Percentiles rank a stretch among this genome's conserved stretches.
Evolutionary conservation across 768 basidiomycete genomes (phyloP).

Genomic region (Phaffia australis): DNA sequence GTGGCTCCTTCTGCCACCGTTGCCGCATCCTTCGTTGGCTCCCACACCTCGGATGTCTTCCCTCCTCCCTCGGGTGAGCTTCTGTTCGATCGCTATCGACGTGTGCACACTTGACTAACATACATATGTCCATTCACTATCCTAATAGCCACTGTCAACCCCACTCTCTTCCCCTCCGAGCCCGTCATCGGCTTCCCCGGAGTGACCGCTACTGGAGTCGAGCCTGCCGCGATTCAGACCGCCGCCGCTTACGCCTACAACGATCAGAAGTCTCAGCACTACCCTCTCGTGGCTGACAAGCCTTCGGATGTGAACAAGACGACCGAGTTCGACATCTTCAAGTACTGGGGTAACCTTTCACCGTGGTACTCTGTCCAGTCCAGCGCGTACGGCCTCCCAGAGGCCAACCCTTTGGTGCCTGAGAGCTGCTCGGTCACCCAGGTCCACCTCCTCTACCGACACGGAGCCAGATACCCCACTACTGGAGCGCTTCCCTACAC

Average conservation of each 20-base stretch:
- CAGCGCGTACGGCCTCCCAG: slow-evolving; percentile 60
- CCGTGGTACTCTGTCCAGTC: slow-evolving; percentile 70
- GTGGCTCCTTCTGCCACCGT: too few species aligned
- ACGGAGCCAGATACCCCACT: slow-evolving; percentile 2
- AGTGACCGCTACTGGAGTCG: slow-evolving; percentile 25
- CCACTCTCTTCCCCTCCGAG: too few species aligned
- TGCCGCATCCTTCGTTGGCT: too few species aligned
- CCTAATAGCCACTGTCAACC: too few species aligned
- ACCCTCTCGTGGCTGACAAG: slow-evolving; percentile 30
- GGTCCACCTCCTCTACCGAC: slow-evolving; percentile 5
- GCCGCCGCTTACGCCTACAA: slow-evolving; percentile 31
- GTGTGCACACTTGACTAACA: too few species aligned
- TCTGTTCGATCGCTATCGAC: too few species aligned
- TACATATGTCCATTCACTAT: too few species aligned
- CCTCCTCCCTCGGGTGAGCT: too few species aligned
- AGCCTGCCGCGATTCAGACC: slow-evolving; percentile 34
- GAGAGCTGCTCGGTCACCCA: slow-evolving; percentile 15
- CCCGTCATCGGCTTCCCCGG: too few species aligned
- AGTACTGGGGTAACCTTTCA: slow-evolving; percentile 70
- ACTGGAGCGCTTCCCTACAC: too few species aligned
- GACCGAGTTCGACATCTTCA: slow-evolving; percentile 53
- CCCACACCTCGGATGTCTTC: too few species aligned
- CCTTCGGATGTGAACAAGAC: slow-evolving; percentile 16
- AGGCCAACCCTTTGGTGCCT: slow-evolving; percentile 38
- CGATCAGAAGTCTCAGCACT: slow-evolving; percentile 21